Evolutionary conservation across 192 early-diverging fungal genomes (phyloP), one percentile per base, ranked within the genome.

Genomic region (Borealophlyctis nickersoniae): DNA sequence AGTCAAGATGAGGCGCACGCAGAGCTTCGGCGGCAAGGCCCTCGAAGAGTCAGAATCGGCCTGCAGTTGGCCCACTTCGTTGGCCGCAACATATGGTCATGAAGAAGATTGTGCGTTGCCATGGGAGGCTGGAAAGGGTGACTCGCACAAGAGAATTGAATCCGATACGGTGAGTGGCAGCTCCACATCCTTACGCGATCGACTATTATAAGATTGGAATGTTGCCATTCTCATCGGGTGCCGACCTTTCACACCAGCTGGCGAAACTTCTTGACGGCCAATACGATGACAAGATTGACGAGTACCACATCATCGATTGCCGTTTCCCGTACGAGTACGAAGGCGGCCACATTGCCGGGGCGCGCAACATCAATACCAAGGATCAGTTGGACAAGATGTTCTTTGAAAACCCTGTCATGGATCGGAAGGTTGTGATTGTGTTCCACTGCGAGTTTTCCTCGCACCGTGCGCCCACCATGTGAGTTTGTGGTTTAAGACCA

Each of bases 361-460:
- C 92, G 0, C 74, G 75, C 33, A 93, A 93, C 66, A 75, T 92
- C 50, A 81, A 88, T 35, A 83, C 83, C 0, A 66, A 74, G 2
- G 79, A 79, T 22, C 77, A 79, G 0, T 68, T 94, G 23, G 81
- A 89, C 55, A 35, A 71, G 56, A 56, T 86, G 27, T 77, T 93
- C 49, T 79, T 91, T 4, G 68, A 45, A 13, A 19, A 7, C 19
- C 39, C 39, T 19, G 19, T 19, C 54, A 63, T 7, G 7, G 65
- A 63, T 27, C 78, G 77, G 68, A 80, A 76, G 19, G 66, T 61
- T 0, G 80, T 89, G 16, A 70, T 94, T 4, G 77, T 94, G 19
- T 87, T 94, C 63, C 91, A 93, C 69, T 94, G 92, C 77, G 92
- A 94, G 76, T 94, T 89, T 62, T 90, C 88, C 23, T 75, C 79